A percentile compares a stretch with the other conserved stretches of the same genome.
phyloP scores from a whole-genome alignment of 164 flowering plant species.

The Magnolia kwangsiensis region DNA sequence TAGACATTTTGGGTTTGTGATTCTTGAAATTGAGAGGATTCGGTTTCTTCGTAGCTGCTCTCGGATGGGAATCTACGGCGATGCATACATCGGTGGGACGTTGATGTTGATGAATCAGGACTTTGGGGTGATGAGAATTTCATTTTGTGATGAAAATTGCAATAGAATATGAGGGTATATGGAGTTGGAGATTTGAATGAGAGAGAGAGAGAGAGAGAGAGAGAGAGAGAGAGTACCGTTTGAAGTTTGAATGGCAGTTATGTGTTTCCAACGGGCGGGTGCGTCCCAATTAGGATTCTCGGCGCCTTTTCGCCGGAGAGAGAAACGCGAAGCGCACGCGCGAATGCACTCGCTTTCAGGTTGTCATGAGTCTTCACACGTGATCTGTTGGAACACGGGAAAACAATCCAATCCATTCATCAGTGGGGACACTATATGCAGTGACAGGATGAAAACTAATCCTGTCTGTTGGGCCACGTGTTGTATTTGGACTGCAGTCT shows the following conservation, averaged over 20 bases:
- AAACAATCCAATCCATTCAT: not conserved
- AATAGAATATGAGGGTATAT: not conserved
- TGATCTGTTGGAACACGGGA: not conserved
- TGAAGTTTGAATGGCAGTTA: not conserved
- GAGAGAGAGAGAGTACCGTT: not conserved
- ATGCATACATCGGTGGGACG: not conserved
- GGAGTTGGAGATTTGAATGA: not conserved
- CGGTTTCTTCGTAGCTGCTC: slow-evolving; percentile 1
- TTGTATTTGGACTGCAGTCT: no score
- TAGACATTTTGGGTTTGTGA: not conserved
- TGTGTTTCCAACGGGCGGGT: not conserved
- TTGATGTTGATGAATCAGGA: not conserved
- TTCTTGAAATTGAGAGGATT: slow-evolving; percentile 1
- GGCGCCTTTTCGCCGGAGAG: not conserved
- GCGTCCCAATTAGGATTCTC: not conserved
- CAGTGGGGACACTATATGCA: not conserved
- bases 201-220: not conserved
- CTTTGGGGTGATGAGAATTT: not conserved
- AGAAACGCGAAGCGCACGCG: not conserved
- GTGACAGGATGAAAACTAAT: no score
- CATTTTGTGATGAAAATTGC: not conserved
- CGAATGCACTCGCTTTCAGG: not conserved
- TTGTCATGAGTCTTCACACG: no score
- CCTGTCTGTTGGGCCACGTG: not conserved
- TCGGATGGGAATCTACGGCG: not conserved